A percentile compares a stretch with the other conserved stretches of the same genome.
These are phyloP conservation scores for Pythium aristosporum DNA, from an alignment of 352 stramenopile genomes.

Conservation along the genomic window DNA sequence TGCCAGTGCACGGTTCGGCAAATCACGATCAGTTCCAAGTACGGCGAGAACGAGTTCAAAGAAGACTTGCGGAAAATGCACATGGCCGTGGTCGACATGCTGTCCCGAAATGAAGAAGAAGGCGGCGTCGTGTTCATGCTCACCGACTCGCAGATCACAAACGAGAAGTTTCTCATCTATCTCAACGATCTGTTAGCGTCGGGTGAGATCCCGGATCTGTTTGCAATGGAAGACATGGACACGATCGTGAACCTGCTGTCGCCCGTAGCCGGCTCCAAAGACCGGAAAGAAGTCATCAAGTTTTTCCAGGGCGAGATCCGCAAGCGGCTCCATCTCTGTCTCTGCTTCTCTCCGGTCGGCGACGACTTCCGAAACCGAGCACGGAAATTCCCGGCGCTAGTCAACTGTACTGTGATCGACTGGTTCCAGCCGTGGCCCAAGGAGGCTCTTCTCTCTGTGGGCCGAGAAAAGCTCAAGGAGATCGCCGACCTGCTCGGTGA, in stretches of 20 bases:
- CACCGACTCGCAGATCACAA: constrained; percentile 95
- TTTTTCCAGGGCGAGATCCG: constrained; percentile 95
- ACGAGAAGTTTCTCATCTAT: constrained; percentile 96
- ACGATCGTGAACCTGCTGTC: constrained; percentile 89
- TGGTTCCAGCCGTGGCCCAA: constrained; percentile 95
- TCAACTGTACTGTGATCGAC: constrained; percentile 96
- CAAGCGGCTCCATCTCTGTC: constrained; percentile 94
- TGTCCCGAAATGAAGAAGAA: constrained; percentile 80
- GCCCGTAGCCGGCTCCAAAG: constrained; percentile 76
- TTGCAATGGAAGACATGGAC: constrained; percentile 93
- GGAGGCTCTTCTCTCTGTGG: constrained; percentile 91
- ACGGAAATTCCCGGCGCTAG: constrained; percentile 93
- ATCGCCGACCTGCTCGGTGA: constrained; percentile 82
- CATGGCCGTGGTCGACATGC: constrained; percentile 92
- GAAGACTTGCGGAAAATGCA: constrained; percentile 96
- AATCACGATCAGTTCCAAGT: constrained; percentile 95
- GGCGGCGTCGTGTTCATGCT: constrained; percentile 93
- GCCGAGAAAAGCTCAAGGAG: constrained; percentile 85
- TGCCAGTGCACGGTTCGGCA: constrained; percentile 90
- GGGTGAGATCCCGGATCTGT: constrained; percentile 94
- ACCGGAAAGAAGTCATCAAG: constrained; percentile 92
- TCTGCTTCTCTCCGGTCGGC: constrained; percentile 95
- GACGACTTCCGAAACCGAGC: constrained; percentile 94
- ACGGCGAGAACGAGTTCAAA: constrained; percentile 96
- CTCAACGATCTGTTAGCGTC: constrained; percentile 94